These are phyloP conservation scores for Verticillium isaacii DNA, from an alignment of 2,329 filamentous ascomycete species.

Conservation along the genomic window DNA sequence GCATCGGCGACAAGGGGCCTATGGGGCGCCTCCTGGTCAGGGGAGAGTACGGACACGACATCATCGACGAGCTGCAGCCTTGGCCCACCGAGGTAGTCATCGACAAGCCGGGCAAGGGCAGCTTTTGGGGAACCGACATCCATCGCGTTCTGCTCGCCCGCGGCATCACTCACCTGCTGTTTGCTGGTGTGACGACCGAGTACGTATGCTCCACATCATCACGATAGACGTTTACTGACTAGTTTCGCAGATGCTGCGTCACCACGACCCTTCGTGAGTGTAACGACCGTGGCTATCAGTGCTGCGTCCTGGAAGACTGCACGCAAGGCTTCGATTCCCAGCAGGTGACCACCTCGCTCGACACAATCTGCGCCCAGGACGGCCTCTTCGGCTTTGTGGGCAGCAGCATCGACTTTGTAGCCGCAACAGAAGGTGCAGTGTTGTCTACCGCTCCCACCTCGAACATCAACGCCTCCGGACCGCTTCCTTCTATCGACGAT, in stretches of 20 bases:
- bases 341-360: conserved; percentile 41
- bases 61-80: conserved; percentile 48
- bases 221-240: background rate
- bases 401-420: conserved; percentile 31
- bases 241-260: conserved; percentile 14
- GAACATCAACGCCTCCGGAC: conserved; percentile 27
- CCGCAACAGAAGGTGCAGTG: conserved; percentile 12
- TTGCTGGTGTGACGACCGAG: conserved; percentile 55
- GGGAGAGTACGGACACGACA: conserved; percentile 50
- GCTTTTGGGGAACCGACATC: conserved; percentile 52
- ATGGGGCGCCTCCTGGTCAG: conserved; percentile 48
- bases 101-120: conserved; percentile 55
- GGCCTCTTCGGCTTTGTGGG: conserved; percentile 46
- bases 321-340: conserved; percentile 42
- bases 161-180: conserved; percentile 52
- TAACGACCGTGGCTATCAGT: conserved; percentile 57
- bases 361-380: conserved; percentile 45
- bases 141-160: conserved; percentile 47
- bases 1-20: conserved; percentile 47
- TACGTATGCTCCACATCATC: conserved; percentile 8
- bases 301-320: conserved; percentile 45
- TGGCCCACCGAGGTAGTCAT: conserved; percentile 47
- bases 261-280: conserved; percentile 32
- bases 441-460: conserved; percentile 15
- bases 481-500: conserved; percentile 34